phyloP scores from a whole-genome alignment of 768 basidiomycete species.

The Tulasnella sp. region DNA sequence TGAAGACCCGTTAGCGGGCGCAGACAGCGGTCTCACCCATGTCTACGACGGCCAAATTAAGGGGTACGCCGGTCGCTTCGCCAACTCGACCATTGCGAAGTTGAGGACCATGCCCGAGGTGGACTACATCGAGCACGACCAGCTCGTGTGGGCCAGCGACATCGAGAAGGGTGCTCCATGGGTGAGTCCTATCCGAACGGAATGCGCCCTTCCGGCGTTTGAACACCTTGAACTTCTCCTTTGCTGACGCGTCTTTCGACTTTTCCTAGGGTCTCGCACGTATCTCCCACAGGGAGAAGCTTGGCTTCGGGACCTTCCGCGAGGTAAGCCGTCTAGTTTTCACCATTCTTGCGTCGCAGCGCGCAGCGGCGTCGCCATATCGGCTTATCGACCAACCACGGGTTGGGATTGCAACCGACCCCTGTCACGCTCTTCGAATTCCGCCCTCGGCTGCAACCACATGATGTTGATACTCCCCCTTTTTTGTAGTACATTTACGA shows the following conservation, averaged over 20 bases:
- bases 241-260: constrained; percentile 1
- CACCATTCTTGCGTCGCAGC: neutral
- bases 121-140: constrained; percentile 88
- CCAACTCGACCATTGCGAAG: constrained; percentile 59
- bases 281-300: constrained; percentile 76
- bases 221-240: neutral
- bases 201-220: neutral
- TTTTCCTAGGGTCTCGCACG: constrained; percentile 80
- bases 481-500: constrained; percentile 65
- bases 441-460: neutral
- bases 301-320: constrained; percentile 75
- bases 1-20: constrained; percentile 49
- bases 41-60: constrained; percentile 67
- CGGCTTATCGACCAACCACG: constrained; percentile 18
- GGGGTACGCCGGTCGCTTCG: constrained; percentile 81
- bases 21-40: constrained; percentile 49
- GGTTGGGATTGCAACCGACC: constrained; percentile 3
- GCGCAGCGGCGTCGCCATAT: constrained; percentile 3
- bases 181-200: constrained; percentile 49
- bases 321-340: constrained; percentile 3
- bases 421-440: neutral
- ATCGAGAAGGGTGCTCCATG: constrained; percentile 74
- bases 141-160: constrained; percentile 55
- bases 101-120: constrained; percentile 86
- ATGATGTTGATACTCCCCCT: neutral